These are phyloP conservation scores for Diatrype stigma DNA, from an alignment of 2,329 filamentous ascomycete genomes.

Conservation along the genomic window DNA sequence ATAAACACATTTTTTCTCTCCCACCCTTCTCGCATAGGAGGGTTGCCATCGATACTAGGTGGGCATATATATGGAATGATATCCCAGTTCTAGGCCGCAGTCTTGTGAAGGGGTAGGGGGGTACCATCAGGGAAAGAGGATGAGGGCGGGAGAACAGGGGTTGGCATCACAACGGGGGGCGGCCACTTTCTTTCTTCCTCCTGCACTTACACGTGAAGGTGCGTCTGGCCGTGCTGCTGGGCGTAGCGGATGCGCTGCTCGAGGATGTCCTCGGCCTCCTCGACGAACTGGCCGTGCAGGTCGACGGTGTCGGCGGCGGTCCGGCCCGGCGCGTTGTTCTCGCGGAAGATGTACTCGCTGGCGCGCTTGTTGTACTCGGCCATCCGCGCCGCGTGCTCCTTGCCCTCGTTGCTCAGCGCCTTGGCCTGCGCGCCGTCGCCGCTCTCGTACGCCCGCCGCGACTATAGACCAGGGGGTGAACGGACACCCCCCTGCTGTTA, in stretches of 20 bases:
- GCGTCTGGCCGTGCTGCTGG: conserved; percentile 66
- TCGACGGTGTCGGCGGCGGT: conserved; percentile 83
- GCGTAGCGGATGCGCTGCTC: conserved; percentile 81
- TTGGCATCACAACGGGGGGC: too few species aligned
- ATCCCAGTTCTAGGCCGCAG: too few species aligned
- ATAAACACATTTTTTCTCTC: too few species aligned
- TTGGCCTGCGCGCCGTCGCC: conserved; percentile 85
- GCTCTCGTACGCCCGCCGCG: conserved; percentile 73
- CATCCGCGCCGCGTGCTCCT: conserved; percentile 77
- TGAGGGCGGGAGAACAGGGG: neutral
- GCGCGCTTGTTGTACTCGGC: conserved; percentile 88
- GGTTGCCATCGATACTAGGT: too few species aligned
- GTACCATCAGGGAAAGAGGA: neutral
- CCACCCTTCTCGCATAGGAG: too few species aligned
- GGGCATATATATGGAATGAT: too few species aligned
- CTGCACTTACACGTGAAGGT: conserved; percentile 69
- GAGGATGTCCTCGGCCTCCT: conserved; percentile 89
- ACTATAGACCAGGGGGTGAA: too few species aligned
- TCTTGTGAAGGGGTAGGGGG: too few species aligned
- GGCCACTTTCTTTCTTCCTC: too few species aligned
- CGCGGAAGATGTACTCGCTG: conserved; percentile 89
- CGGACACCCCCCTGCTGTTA: too few species aligned
- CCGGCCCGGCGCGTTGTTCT: conserved; percentile 78
- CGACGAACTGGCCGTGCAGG: conserved; percentile 89
- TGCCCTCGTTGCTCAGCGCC: conserved; percentile 73